Evolutionary conservation across 495 filamentous ascomycete species (phyloP).

Genomic region (Parachaetomium inaequale): DNA sequence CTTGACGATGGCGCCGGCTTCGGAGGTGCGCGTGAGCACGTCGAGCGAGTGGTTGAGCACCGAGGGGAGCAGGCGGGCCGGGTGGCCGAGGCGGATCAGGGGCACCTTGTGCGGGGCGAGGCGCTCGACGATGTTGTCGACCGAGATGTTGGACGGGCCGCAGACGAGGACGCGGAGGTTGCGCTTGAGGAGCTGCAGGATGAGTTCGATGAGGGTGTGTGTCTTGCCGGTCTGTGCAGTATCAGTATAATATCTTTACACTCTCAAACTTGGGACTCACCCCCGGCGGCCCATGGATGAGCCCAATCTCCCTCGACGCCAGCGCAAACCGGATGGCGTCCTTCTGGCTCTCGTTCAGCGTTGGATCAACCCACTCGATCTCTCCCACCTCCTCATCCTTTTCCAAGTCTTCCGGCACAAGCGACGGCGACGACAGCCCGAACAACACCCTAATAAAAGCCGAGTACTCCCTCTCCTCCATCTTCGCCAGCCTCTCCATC

Average conservation of each 20-base stretch:
- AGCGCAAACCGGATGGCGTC: constrained; percentile 88
- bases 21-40: constrained; percentile 84
- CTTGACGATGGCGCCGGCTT: constrained; percentile 83
- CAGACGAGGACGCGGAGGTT: constrained; percentile 81
- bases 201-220: constrained; percentile 92
- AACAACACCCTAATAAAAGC: constrained; percentile 80
- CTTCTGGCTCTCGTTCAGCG: constrained; percentile 85
- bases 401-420: constrained; percentile 45
- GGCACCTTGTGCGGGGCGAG: constrained; percentile 78
- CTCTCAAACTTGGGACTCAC: constrained; percentile 34
- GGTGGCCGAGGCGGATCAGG: constrained; percentile 87
- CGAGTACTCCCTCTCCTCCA: constrained; percentile 65
- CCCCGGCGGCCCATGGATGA: constrained; percentile 94
- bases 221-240: constrained; percentile 77
- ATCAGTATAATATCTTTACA: background rate
- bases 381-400: constrained; percentile 41
- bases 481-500: constrained; percentile 75
- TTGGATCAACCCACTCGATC: constrained; percentile 71
- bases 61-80: constrained; percentile 82
- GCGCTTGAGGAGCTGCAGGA: constrained; percentile 73
- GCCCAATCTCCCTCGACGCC: constrained; percentile 73
- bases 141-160: constrained; percentile 91
- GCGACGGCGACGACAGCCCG: constrained; percentile 60
- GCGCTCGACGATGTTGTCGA: constrained; percentile 98
- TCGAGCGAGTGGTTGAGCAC: constrained; percentile 89